Percentiles rank a stretch among this genome's conserved stretches.
Evolutionary conservation across 202 grass and related monocot species (phyloP).

Genomic region (Cymbopogon flexuosus): DNA sequence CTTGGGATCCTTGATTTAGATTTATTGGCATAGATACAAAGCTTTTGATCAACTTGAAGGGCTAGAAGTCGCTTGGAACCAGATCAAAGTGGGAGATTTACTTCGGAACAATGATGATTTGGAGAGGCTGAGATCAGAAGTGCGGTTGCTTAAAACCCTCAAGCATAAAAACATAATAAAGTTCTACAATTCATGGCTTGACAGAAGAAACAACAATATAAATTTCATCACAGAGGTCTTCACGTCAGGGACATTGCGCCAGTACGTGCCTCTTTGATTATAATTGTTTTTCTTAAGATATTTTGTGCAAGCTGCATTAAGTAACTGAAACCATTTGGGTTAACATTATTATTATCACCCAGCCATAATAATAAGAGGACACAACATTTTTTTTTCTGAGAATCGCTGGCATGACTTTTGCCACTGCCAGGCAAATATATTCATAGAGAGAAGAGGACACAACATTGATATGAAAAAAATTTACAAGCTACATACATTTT

Average conservation of each 20-base stretch:
- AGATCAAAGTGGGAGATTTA: slow-evolving; percentile 74
- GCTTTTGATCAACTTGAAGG: slow-evolving; percentile 96
- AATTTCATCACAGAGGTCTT: slow-evolving; percentile 98
- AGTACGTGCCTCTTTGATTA: slow-evolving; percentile 36
- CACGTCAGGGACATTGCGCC: slow-evolving; percentile 82
- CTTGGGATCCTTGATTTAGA: slow-evolving; percentile 50
- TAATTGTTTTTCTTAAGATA: not conserved
- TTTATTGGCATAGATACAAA: slow-evolving; percentile 56
- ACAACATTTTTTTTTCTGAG: not conserved
- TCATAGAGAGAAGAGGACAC: too few species aligned
- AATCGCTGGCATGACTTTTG: too few species aligned
- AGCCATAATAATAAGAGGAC: not conserved
- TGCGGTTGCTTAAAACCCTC: slow-evolving; percentile 87
- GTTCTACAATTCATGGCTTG: slow-evolving; percentile 92
- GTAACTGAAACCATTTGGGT: not conserved
- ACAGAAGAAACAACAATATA: slow-evolving; percentile 62
- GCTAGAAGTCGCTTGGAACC: slow-evolving; percentile 95
- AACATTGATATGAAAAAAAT: slow-evolving; percentile 1
- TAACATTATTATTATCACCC: slow-evolving; percentile 4
- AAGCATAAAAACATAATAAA: slow-evolving; percentile 92
- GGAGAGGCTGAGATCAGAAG: slow-evolving; percentile 79
- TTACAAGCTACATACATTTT: not conserved
- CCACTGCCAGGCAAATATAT: too few species aligned
- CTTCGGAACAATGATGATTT: slow-evolving; percentile 59
- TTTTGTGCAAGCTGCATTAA: slow-evolving; percentile 3